Percentiles rank a stretch among this genome's conserved stretches.
Conservation (phyloP, 1,139 yeast genomes). For the Lipomyces yarrowii region DNA sequence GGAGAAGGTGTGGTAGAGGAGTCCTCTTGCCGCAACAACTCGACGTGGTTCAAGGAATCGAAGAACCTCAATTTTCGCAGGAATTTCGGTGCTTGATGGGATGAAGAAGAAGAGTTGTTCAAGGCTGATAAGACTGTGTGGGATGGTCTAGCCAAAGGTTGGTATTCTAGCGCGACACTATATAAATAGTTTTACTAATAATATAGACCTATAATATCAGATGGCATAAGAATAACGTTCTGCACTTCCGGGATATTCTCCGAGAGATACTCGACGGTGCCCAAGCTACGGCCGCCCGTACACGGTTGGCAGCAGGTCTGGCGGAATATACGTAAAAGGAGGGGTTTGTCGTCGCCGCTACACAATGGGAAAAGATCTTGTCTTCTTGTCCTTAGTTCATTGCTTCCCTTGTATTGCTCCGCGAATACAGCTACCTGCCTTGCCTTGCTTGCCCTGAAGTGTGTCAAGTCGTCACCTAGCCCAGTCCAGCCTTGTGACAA, state of each 20-base stretch:
- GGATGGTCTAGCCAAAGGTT: not conserved
- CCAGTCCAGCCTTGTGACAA: no score
- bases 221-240: not conserved
- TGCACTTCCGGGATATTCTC: not conserved
- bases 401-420: no score
- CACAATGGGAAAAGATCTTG: no score
- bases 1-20: not conserved
- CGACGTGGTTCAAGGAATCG: not conserved
- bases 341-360: no score
- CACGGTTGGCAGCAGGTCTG: no score
- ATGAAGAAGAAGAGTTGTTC: not conserved
- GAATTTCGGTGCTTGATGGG: not conserved
- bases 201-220: not conserved
- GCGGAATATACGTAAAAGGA: no score
- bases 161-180: not conserved
- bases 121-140: not conserved
- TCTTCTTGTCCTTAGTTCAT: no score
- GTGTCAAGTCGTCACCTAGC: no score
- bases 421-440: no score
- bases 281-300: no score
- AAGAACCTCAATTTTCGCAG: not conserved
- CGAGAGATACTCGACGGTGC: not conserved
- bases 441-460: no score
- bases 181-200: not conserved
- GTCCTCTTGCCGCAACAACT: not conserved